Percentiles rank a stretch among this genome's conserved stretches.
These are phyloP conservation scores for Colletotrichum theobromicola DNA, from an alignment of 2,329 filamentous ascomycete genomes.

Conservation along the genomic window DNA sequence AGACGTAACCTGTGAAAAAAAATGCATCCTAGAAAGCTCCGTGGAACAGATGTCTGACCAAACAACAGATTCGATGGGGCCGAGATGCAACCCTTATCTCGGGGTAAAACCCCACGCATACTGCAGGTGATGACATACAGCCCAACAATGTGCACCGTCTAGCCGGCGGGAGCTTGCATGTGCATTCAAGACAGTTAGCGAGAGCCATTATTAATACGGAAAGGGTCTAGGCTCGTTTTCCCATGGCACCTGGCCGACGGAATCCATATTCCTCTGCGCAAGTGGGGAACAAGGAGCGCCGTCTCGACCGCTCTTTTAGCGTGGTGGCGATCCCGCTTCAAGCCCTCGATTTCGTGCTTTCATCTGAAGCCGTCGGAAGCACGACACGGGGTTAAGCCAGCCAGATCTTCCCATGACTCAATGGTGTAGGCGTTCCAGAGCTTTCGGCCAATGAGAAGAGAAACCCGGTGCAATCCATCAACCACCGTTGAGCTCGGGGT, in stretches of 20 bases:
- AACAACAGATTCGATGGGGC: background rate
- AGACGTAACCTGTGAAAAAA: background rate
- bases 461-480: background rate
- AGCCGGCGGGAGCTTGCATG: constrained; percentile 1
- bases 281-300: background rate
- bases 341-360: background rate
- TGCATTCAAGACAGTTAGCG: background rate
- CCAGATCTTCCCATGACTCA: constrained; percentile 5
- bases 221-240: background rate
- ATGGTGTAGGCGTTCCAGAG: background rate
- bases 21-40: background rate
- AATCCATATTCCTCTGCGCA: constrained; percentile 6
- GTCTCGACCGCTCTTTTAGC: constrained; percentile 1
- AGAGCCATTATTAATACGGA: constrained; percentile 6
- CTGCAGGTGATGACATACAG: constrained; percentile 2
- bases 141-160: background rate
- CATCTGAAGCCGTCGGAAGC: background rate
- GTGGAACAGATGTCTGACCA: constrained; percentile 2
- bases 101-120: background rate
- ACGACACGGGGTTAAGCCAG: background rate
- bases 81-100: background rate
- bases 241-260: background rate
- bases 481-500: background rate
- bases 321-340: background rate
- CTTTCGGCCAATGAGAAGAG: background rate